phyloP scores from a whole-genome alignment of 1,284 basidiomycete species.

The Polyporus tsugae region DNA sequence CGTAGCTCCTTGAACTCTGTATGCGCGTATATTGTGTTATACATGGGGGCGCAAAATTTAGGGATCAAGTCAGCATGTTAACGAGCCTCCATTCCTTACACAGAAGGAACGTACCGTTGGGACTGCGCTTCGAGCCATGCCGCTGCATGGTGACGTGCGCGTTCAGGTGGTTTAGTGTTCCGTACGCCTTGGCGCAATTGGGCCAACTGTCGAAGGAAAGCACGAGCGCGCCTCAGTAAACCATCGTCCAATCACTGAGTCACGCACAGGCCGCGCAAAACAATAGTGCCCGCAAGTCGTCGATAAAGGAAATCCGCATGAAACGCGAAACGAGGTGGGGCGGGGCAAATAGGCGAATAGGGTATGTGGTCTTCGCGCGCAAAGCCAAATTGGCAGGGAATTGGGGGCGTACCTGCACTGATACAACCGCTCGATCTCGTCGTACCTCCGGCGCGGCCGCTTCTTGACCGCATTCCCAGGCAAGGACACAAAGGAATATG shows the following conservation, averaged over 20 bases:
- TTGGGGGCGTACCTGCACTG: constrained; percentile 58
- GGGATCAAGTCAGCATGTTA: constrained; percentile 11
- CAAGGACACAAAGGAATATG: constrained; percentile 82
- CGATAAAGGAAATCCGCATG: neutral
- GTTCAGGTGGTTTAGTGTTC: constrained; percentile 91
- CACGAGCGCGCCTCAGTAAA: constrained; percentile 22
- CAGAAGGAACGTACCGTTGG: constrained; percentile 65
- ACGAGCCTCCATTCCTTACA: constrained; percentile 14
- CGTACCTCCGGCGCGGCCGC: constrained; percentile 83
- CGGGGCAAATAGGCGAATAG: constrained; percentile 4
- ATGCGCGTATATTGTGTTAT: constrained; percentile 19
- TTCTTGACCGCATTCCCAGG: constrained; percentile 84
- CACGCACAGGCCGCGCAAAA: constrained; percentile 4
- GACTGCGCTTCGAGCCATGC: constrained; percentile 85
- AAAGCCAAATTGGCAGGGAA: constrained; percentile 12
- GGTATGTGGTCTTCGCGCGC: neutral
- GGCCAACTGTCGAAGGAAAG: constrained; percentile 57
- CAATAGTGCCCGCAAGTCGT: neutral
- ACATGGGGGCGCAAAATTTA: constrained; percentile 1
- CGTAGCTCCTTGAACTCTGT: constrained; percentile 97
- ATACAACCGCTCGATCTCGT: constrained; percentile 94
- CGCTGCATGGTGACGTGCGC: constrained; percentile 95
- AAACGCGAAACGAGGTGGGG: constrained; percentile 6
- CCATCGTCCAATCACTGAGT: constrained; percentile 3
- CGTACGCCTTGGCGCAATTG: constrained; percentile 87